Evolutionary conservation across 768 basidiomycete genomes (phyloP), one percentile per base, ranked within the genome.

Genomic region (Galerina marginata): DNA sequence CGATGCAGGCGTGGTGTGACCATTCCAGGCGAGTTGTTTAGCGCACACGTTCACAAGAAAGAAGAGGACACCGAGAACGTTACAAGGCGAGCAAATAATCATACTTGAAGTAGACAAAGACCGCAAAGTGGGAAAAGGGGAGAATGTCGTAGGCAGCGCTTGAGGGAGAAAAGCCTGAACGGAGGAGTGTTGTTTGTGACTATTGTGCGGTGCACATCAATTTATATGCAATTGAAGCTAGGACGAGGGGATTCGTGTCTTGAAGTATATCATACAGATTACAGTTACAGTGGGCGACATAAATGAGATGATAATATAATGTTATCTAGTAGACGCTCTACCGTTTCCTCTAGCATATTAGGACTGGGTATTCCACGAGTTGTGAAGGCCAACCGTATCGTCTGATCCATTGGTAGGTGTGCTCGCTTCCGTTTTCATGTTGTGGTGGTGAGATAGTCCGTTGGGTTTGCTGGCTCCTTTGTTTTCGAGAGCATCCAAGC

Each of bases 341-440:
- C 7, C 4, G 26, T 42, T 15, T 42, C 9, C 39, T 26, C 4
- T 23, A 6, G 40, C 20, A 16, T 14, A 43, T 62, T 49, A 64
- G 47, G 66, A 58, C 12, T 67, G 59, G 25, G 69, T 69, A 60
- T 84, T 82, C 82, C 85, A 91, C 47, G 83, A 82, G 69, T 94
- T 93, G 73, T 93, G 87, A 67, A 94, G 74, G 42, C 92, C 92
- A 65, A 94, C 86, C 2, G 86, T 92, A 69, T 89, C 88, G 66
- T 92, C 91, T 25, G 83, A 80, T 9, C 86, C 87, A 67, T 86
- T 91, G 66, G 80, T 69, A 4, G 81, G 81, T 14, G 79, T 79
- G 58, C 74, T 80, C 25, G 79, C 71, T 7, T 71, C 71, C 29
- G 72, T 67, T 39, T 65, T 60, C 11, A 42, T 39, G 51, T 67